Base-by-base conservation (phyloP, 441 rosid species). In the Pelargonium fulgidum region DNA sequence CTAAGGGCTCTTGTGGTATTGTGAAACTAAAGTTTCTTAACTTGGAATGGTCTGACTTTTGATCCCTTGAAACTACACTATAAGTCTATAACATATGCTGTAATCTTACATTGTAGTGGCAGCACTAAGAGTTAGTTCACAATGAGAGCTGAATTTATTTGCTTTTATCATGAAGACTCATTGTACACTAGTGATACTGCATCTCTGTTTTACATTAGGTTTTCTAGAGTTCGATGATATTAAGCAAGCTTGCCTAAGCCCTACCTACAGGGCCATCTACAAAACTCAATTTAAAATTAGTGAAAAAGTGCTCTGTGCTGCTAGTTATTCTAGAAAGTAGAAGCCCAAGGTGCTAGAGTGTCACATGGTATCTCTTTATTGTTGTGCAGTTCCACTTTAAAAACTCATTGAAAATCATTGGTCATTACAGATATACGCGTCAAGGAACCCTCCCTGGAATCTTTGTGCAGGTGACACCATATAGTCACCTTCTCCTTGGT, bases 361-460 rank as follows among this genome's bases (percentile, higher is more conserved):
- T 2, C 62, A 2, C 29, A 19, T 19, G 22, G 22, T 19, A 1
- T 24, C 19, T 14, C 19, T 65, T 68, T 5, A 39, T 71, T 13
- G 64, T 9, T 47, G 11, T 66, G 62, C 14, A 22, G n/a, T 67
- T 52, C 17, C 14, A 52, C 50, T 71, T 8, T 4, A 54, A 69
- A 69, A 10, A 59, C n/a, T 62, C 12, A 41, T 41, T 68, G 67
- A 59, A n/a, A 24, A 14, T 17, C 64, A 7, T 10, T 62, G 48
- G 16, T 41, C 44, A 36, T 13, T 75, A n/a, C 83, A 89, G 97
- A 94, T 82, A 94, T 94, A 70, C 82, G 88, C 56, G 98, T 90
- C 73, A 94, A 92, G 80, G 98, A 92, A 80, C 99, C 97, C 0
- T 77, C 98, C 19, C 83, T 87, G 78, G 98, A 94, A 71, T 90